A percentile compares a stretch with the other conserved stretches of the same genome.
Conservation (phyloP, 495 filamentous ascomycete genomes). For the Aspergillus coremiiformis region DNA sequence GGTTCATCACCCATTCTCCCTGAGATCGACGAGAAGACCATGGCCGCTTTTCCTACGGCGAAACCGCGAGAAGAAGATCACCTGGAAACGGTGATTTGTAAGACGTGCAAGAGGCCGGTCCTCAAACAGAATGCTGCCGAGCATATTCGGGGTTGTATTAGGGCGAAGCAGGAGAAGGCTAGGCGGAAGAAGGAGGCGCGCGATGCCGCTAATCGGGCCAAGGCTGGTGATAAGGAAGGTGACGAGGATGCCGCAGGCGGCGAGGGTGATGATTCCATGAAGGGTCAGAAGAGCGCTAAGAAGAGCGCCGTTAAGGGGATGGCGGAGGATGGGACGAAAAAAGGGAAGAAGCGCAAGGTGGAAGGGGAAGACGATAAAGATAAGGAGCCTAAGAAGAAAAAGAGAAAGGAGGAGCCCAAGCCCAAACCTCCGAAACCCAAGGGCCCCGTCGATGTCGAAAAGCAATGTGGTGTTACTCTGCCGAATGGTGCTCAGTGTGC, state of each 20-base stretch:
- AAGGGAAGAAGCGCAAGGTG: constrained; percentile 90
- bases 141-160: constrained; percentile 63
- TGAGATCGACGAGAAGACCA: constrained; percentile 59
- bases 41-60: constrained; percentile 64
- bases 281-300: constrained; percentile 57
- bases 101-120: constrained; percentile 71
- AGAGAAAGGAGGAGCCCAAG: constrained; percentile 87
- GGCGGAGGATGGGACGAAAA: constrained; percentile 55
- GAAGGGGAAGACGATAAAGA: constrained; percentile 63
- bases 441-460: constrained; percentile 94
- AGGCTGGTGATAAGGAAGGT: constrained; percentile 52
- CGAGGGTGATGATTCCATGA: constrained; percentile 35
- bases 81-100: constrained; percentile 65
- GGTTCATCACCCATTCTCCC: constrained; percentile 58
- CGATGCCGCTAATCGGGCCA: constrained; percentile 55
- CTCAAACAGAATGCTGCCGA: constrained; percentile 52
- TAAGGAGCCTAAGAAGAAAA: constrained; percentile 80
- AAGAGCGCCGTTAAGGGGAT: constrained; percentile 61
- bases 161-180: constrained; percentile 71
- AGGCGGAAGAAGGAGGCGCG: constrained; percentile 71
- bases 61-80: constrained; percentile 60
- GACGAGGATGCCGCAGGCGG: constrained; percentile 25
- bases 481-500: constrained; percentile 83
- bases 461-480: constrained; percentile 88
- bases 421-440: constrained; percentile 82